phyloP scores from a whole-genome alignment of 2,329 filamentous ascomycete species.

The Penicillium italicum region DNA sequence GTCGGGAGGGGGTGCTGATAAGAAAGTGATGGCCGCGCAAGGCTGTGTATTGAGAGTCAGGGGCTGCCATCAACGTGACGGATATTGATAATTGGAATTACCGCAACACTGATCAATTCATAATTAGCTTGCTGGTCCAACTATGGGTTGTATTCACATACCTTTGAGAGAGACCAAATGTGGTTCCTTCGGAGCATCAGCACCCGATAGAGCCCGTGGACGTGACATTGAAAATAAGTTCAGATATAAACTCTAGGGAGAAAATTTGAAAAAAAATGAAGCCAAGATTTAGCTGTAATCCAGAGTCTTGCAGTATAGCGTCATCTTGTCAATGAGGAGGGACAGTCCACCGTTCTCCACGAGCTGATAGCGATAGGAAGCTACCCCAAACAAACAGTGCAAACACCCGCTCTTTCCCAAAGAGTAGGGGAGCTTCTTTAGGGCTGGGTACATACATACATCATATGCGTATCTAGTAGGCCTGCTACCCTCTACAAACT shows the following conservation, averaged over 20 bases:
- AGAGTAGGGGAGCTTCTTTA: neutral
- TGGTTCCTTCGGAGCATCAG: constrained; percentile 61
- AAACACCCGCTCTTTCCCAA: constrained; percentile 11
- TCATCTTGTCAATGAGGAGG: constrained; percentile 13
- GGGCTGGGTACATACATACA: neutral
- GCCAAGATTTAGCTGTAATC: neutral
- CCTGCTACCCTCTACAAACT: too few species aligned
- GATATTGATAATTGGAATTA: constrained; percentile 21
- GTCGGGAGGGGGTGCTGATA: constrained; percentile 45
- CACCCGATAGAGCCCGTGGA: constrained; percentile 41
- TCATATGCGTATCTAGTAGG: too few species aligned
- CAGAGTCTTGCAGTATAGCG: neutral
- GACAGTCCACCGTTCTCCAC: constrained; percentile 5
- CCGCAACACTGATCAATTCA: constrained; percentile 36
- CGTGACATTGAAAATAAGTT: constrained; percentile 38
- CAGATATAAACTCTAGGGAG: neutral
- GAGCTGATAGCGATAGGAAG: constrained; percentile 19
- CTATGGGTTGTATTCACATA: constrained; percentile 22
- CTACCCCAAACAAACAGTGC: constrained; percentile 26
- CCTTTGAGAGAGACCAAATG: constrained; percentile 75
- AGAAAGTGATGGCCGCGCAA: constrained; percentile 64
- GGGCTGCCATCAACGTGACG: neutral
- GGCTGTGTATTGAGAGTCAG: constrained; percentile 47
- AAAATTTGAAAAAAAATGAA: neutral
- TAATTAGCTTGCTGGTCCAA: neutral